Conservation (phyloP, 768 basidiomycete species). For the Pisolithus microcarpus region DNA sequence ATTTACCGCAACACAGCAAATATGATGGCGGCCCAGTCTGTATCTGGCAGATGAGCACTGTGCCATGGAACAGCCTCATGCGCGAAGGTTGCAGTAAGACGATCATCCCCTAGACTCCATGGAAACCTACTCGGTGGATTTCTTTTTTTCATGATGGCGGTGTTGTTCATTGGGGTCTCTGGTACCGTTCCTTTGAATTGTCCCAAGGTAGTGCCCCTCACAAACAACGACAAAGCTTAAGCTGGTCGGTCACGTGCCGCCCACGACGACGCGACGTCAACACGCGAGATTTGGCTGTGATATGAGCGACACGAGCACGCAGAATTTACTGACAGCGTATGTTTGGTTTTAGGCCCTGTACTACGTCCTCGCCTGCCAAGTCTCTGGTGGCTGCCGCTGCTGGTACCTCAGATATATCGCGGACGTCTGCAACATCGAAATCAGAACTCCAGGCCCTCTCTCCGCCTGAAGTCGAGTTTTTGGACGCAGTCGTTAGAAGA, state of each 20-base stretch:
- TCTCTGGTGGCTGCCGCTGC: slow-evolving; percentile 17
- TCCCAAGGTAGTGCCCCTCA: no score
- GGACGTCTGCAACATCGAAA: slow-evolving; percentile 32
- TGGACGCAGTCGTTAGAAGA: slow-evolving; percentile 67
- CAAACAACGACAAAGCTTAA: no score
- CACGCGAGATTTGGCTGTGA: neutral
- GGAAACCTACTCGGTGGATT: no score
- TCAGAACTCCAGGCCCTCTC: slow-evolving; percentile 49
- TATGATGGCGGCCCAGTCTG: neutral
- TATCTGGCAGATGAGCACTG: neutral
- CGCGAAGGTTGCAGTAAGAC: neutral
- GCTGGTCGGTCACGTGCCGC: neutral
- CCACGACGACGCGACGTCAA: neutral
- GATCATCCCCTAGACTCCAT: neutral
- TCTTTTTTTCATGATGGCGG: no score
- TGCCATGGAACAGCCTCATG: neutral
- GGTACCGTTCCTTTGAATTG: no score
- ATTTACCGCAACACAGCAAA: neutral
- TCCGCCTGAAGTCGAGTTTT: slow-evolving; percentile 54
- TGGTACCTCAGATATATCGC: slow-evolving; percentile 32
- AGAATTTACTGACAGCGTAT: slow-evolving; percentile 19
- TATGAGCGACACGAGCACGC: slow-evolving; percentile 1
- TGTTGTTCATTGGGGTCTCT: no score
- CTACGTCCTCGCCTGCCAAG: slow-evolving; percentile 41
- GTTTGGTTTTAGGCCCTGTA: slow-evolving; percentile 41